phyloP scores from a whole-genome alignment of 768 basidiomycete species.

The Royoungia palumana region DNA sequence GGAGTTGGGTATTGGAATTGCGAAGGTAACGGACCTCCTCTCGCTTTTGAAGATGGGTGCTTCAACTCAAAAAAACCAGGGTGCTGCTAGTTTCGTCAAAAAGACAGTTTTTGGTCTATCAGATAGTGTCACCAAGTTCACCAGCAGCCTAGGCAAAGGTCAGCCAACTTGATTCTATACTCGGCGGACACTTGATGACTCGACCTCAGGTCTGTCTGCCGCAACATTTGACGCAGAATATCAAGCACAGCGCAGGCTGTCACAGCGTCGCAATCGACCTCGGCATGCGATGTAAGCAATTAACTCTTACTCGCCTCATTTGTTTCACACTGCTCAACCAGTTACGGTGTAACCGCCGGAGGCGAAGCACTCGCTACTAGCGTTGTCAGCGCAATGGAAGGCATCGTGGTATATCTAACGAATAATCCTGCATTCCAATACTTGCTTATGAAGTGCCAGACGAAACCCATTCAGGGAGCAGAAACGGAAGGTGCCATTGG shows the following conservation, averaged over 20 bases:
- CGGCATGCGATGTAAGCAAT: conserved; percentile 83
- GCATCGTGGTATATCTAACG: conserved; percentile 67
- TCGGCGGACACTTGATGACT: not conserved
- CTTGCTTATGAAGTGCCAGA: conserved; percentile 42
- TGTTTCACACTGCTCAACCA: conserved; percentile 25
- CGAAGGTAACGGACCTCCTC: conserved; percentile 55
- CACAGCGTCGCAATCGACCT: conserved; percentile 89
- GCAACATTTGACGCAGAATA: conserved; percentile 97
- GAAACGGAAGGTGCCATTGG: conserved; percentile 91
- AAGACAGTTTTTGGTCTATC: conserved; percentile 97
- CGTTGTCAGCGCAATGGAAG: conserved; percentile 93
- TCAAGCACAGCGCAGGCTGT: conserved; percentile 84
- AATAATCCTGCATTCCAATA: not conserved
- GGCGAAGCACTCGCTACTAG: conserved; percentile 93
- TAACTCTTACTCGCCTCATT: not conserved
- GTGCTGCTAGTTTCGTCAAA: conserved; percentile 97
- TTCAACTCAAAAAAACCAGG: conserved; percentile 44
- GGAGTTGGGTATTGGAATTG: conserved; percentile 91
- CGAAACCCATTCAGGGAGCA: conserved; percentile 96
- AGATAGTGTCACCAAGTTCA: conserved; percentile 97
- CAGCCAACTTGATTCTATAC: not conserved
- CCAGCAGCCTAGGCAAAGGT: conserved; percentile 97
- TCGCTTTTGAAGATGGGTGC: not conserved
- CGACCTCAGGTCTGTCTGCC: conserved; percentile 77
- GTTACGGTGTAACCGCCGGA: conserved; percentile 94